A percentile compares a stretch with the other conserved stretches of the same genome.
Evolutionary conservation across 306 rosid genomes (phyloP).

Genomic region (Macrotyloma uniflorum): DNA sequence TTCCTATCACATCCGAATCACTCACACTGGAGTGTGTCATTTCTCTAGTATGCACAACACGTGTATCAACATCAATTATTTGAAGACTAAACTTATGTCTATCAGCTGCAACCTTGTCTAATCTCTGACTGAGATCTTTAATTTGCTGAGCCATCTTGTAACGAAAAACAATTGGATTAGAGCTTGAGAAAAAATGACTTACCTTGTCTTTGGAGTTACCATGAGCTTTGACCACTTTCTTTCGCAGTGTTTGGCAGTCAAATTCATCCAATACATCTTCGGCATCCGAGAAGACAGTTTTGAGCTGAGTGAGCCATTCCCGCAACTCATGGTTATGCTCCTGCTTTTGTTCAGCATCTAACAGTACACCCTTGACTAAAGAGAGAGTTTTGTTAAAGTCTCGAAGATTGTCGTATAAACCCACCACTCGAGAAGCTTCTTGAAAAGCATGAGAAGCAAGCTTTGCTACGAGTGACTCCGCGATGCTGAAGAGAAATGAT

Average conservation of each 20-base stretch:
- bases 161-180: neutral
- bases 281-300: neutral
- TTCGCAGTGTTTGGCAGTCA: neutral
- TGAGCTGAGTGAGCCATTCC: neutral
- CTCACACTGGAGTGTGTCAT: neutral
- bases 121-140: neutral
- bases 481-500: neutral
- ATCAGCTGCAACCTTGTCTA: neutral
- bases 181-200: neutral
- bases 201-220: neutral
- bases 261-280: neutral
- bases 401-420: neutral
- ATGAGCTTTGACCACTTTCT: neutral
- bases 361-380: neutral
- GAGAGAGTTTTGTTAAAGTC: neutral
- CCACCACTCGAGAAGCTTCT: constrained; percentile 10
- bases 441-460: neutral
- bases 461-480: neutral
- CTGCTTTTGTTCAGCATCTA: neutral
- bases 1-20: constrained; percentile 43
- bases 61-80: neutral
- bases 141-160: neutral
- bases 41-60: neutral
- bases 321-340: neutral
- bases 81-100: neutral